Conservation (phyloP, 2,329 filamentous ascomycete genomes). For the Coniochaeta sp. region DNA sequence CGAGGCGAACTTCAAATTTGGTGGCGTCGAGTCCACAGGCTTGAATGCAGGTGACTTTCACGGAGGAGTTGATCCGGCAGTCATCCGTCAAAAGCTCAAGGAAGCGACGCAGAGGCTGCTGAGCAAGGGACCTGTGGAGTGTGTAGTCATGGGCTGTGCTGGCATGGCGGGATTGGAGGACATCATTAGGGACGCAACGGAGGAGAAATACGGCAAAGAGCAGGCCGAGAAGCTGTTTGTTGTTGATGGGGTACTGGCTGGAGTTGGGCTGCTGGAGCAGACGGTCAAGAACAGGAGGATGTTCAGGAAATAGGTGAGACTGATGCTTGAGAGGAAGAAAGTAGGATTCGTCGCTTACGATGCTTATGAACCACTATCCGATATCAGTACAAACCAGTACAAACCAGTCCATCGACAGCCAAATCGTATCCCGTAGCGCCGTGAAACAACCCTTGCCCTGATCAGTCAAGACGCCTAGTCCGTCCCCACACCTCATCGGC, state of each 20-base stretch:
- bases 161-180: conserved; percentile 83
- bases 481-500: conserved; percentile 89
- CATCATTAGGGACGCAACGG: conserved; percentile 62
- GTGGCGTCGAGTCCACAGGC: conserved; percentile 75
- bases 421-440: background rate
- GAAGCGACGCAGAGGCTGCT: conserved; percentile 63
- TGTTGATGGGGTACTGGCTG: conserved; percentile 73
- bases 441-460: background rate
- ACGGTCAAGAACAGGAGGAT: conserved; percentile 34
- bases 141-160: conserved; percentile 79
- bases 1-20: conserved; percentile 47
- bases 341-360: background rate
- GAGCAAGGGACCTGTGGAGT: conserved; percentile 45
- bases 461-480: conserved; percentile 42
- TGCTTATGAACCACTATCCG: background rate
- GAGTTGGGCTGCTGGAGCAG: conserved; percentile 54
- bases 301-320: conserved; percentile 18
- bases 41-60: conserved; percentile 76
- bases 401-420: background rate
- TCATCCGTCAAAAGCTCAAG: conserved; percentile 59
- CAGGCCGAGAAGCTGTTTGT: conserved; percentile 53
- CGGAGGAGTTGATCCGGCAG: conserved; percentile 51
- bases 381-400: background rate
- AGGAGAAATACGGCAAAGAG: conserved; percentile 54
- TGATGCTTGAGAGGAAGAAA: background rate